These are phyloP conservation scores for Artemisia argyi DNA, from an alignment of 129 eudicot species.

Conservation along the genomic window DNA sequence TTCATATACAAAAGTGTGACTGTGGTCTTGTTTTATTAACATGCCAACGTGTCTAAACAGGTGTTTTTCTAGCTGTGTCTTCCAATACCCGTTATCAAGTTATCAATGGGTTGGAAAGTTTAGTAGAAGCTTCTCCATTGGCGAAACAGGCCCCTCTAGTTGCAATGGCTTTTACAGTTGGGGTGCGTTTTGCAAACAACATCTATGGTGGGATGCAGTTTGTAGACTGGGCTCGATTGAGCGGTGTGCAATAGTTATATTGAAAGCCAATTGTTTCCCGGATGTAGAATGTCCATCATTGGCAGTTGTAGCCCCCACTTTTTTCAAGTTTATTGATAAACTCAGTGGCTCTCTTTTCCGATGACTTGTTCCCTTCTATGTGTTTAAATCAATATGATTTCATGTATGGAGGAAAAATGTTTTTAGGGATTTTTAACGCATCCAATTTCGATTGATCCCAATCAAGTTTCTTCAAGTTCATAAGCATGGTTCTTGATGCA, in stretches of 20 bases:
- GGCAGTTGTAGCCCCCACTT: not conserved
- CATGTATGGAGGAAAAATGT: too few relatives aligned
- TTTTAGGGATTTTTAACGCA: too few relatives aligned
- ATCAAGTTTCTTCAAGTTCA: too few relatives aligned
- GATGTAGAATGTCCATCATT: conserved; percentile 16
- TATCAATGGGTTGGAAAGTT: too few relatives aligned
- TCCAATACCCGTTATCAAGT: conserved; percentile 93
- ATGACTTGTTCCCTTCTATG: not conserved
- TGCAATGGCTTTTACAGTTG: conserved; percentile 93
- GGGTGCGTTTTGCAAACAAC: conserved; percentile 92
- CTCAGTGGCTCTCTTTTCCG: not conserved
- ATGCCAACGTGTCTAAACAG: conserved; percentile 32
- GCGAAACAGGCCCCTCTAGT: conserved; percentile 76
- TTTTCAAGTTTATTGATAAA: not conserved
- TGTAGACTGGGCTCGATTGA: conserved; percentile 93
- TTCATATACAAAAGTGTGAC: not conserved
- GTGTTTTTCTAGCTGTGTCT: conserved; percentile 88
- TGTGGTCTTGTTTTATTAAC: not conserved
- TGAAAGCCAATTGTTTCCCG: not conserved
- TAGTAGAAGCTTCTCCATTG: conserved; percentile 75
- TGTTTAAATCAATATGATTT: too few relatives aligned
- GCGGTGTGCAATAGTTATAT: conserved; percentile 73
- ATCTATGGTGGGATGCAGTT: conserved; percentile 98
- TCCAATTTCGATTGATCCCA: too few relatives aligned
- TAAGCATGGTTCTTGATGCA: too few relatives aligned